These are phyloP conservation scores for Parietaria judaica DNA, from an alignment of 306 rosid species.

Conservation along the genomic window DNA sequence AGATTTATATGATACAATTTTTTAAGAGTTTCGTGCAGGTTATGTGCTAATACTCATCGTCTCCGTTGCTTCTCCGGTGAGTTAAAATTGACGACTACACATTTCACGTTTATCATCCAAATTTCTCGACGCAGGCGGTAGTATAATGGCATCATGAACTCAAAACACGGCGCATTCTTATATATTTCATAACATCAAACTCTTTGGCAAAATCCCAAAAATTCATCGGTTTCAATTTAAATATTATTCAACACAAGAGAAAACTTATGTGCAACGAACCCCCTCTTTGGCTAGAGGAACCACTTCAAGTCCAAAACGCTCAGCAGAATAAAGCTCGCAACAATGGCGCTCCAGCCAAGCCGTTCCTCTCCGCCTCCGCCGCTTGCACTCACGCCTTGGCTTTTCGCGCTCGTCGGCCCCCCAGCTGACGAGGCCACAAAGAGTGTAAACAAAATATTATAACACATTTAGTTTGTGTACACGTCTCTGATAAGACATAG, in stretches of 20 bases:
- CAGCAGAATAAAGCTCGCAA: slow-evolving; percentile 25
- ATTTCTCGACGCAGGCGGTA: too few relatives aligned
- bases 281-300: slow-evolving; percentile 13
- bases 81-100: not conserved
- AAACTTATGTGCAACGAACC: not conserved
- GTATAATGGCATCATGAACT: too few relatives aligned
- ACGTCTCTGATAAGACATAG: too few relatives aligned
- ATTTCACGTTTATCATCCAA: not conserved
- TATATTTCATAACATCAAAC: too few relatives aligned
- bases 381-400: slow-evolving; percentile 12
- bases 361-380: slow-evolving; percentile 17
- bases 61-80: not conserved
- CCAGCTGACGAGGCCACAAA: slow-evolving; percentile 9
- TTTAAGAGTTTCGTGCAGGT: too few relatives aligned
- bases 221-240: not conserved
- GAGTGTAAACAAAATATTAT: too few relatives aligned
- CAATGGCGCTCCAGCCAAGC: slow-evolving; percentile 11
- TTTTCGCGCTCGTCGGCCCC: slow-evolving; percentile 9
- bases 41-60: not conserved
- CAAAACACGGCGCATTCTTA: too few relatives aligned
- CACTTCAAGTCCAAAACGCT: slow-evolving; percentile 11
- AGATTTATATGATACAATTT: too few relatives aligned
- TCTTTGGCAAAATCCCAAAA: too few relatives aligned
- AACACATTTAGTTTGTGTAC: too few relatives aligned
- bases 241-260: not conserved